Percentiles rank a stretch among this genome's conserved stretches.
Conservation (phyloP, 2,329 filamentous ascomycete species). For the Phaeosphaeria sp. region DNA sequence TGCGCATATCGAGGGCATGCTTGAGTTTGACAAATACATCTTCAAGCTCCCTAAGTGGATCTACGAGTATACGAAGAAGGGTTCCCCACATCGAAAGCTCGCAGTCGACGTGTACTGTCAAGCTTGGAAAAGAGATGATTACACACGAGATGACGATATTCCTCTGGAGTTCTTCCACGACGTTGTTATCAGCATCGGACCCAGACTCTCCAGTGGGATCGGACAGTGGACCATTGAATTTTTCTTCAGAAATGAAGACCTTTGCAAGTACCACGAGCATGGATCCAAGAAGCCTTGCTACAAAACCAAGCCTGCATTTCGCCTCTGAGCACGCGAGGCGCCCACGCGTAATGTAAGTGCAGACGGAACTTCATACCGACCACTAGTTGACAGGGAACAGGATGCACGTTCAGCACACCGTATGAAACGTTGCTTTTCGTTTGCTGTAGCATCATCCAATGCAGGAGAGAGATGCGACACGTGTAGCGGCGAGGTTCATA, state of each 20-base stretch:
- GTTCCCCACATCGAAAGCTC: background rate
- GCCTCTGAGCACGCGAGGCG: background rate
- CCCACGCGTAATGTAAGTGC: background rate
- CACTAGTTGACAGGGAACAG: background rate
- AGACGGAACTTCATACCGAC: background rate
- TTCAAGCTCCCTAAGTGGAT: background rate
- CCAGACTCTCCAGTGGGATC: background rate
- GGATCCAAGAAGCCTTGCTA: conserved; percentile 10
- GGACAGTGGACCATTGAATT: background rate
- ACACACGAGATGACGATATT: background rate
- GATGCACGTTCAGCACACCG: background rate
- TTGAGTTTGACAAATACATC: background rate
- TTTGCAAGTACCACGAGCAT: conserved; percentile 11
- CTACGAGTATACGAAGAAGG: background rate
- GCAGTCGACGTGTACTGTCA: background rate
- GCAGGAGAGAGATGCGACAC: no score
- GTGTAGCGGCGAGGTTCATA: no score
- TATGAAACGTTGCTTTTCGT: background rate
- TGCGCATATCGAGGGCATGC: background rate
- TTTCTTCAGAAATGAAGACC: background rate
- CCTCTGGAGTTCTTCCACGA: conserved; percentile 4
- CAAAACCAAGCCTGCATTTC: conserved; percentile 4
- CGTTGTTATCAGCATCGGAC: background rate
- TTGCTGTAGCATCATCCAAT: background rate
- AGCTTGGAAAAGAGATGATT: background rate